A percentile compares a stretch with the other conserved stretches of the same genome.
phyloP scores from a whole-genome alignment of 371 early-diverging fungal genomes.

The Chytridium lagenaria region DNA sequence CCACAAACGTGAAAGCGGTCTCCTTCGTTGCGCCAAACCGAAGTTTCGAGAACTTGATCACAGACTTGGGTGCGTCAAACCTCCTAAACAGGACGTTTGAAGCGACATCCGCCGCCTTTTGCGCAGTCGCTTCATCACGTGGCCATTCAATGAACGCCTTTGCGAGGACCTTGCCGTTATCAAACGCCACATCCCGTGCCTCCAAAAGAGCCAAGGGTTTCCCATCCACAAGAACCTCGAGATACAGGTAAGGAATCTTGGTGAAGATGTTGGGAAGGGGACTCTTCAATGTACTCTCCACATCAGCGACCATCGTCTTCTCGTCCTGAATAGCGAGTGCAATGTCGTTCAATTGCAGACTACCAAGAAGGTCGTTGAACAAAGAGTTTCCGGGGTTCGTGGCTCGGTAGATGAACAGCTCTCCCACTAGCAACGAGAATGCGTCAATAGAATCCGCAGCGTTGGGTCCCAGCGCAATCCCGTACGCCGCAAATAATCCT shows the following conservation, averaged over 20 bases:
- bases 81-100: slow-evolving; percentile 35
- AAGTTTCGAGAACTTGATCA: slow-evolving; percentile 20
- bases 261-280: slow-evolving; percentile 18
- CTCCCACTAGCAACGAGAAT: slow-evolving; percentile 18
- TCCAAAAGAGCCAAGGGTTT: slow-evolving; percentile 17
- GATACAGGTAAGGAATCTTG: slow-evolving; percentile 24
- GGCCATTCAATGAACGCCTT: slow-evolving; percentile 15
- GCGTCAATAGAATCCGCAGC: slow-evolving; percentile 25
- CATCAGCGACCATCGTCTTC: neutral
- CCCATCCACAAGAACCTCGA: slow-evolving; percentile 15
- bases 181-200: slow-evolving; percentile 14
- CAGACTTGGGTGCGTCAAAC: neutral
- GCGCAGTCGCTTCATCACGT: neutral
- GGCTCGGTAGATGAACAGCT: slow-evolving; percentile 6
- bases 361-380: slow-evolving; percentile 8
- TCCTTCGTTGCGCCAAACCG: slow-evolving; percentile 33
- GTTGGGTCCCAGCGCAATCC: slow-evolving; percentile 11
- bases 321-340: slow-evolving; percentile 25
- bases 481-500: slow-evolving; percentile 11
- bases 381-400: slow-evolving; percentile 14
- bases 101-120: slow-evolving; percentile 8
- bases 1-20: slow-evolving; percentile 27
- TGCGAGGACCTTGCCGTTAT: slow-evolving; percentile 24
- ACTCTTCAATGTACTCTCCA: neutral
- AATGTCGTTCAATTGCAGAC: slow-evolving; percentile 18